Evolutionary conservation across 257 asterid species (phyloP), one percentile per base, ranked within the genome.

Genomic region (Thymus quinquecostatus): DNA sequence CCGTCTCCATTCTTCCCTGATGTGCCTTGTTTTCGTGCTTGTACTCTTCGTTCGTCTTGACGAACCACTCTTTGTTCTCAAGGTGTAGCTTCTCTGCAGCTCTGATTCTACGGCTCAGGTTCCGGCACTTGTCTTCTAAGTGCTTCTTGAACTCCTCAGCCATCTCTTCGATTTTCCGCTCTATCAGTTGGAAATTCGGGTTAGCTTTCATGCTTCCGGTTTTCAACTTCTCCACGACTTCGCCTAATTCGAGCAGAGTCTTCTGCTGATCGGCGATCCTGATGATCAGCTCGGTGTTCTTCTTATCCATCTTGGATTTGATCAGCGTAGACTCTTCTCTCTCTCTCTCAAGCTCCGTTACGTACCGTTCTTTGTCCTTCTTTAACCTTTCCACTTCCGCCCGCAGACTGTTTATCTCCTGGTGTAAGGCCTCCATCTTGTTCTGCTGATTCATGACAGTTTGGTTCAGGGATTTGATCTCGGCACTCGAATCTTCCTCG

Each of bases 81-180:
- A 79, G 72, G 5, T 91, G 98, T 14, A 87, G 71, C 74, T 93
- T 96, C 66, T 93, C 98, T 2, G 97, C 90, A 0, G 92, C 95
- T 3, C 90, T 77, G 68, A 93, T 93, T 54, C 98, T 82, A 10
- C 92, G 69, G 81, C 96, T 91, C 13, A 93, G 62, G 43, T 89
- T 84, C 5, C 90, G 67, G 68, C 82, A 81, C 32, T 88, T 84
- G 68, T 88, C 98, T 44, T 89, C 97, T 13, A 84, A 85, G 41
- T 78, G 85, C 36, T 85, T 87, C 10, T 86, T 81, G 40, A 86
- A 79, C 29, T 82, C 98, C 13, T 82, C 95, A 0, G 86, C 85
- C 85, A 83, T 81, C 59, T 93, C 97, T 21, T 86, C 98, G 0
- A 85, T 64, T 53, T 83, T 91, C 47, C 62, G 70, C 30, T 94